Base-by-base conservation (phyloP, 768 basidiomycete species). In the Serendipita indica region DNA sequence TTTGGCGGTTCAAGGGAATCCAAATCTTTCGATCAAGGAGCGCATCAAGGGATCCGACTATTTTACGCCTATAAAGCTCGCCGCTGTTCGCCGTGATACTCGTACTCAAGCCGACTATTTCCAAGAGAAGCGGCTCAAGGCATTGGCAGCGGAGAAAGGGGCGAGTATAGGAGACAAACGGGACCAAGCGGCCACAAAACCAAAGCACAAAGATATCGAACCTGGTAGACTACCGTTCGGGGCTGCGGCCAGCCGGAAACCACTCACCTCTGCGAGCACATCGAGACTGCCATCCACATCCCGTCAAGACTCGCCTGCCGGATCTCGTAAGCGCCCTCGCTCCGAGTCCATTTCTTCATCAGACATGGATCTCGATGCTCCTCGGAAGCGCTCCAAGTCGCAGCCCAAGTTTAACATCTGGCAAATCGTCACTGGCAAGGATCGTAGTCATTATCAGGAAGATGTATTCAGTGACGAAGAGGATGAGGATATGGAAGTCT, bases 401-500 rank as follows among this genome's bases (percentile, higher is more conserved):
- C n/a, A 16, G 41, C 46, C 20, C 27, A 46, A 35, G 33, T 33
- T 2, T 25, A 43, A 57, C 10, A 20, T 34, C 18, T 54, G 7
- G 32, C 49, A 56, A 37, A 13, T 30, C 13, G 22, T 33, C 18
- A 58, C 25, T 56, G 60, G 56, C 59, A 59, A 39, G 33, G 59
- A 57, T 37, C 61, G 49, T 20, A 60, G 49, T 33, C 35, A 60
- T 20, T 62, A 60, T 7, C 20, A 28, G 2, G 61, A 60, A 33
- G 59, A 60, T 35, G 52, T 62, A 20, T 49, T 60, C 22, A 62
- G 61, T 49, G 63, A 63, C 32, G 49, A 54, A 22, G n/a, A n/a
- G n/a, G 57, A 60, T 4, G 63, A 63, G 25, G 63, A 63, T 32
- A 62, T 62, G 62, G 63, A 63, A 33, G 63, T 54, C 27, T 22